phyloP scores from a whole-genome alignment of 495 filamentous ascomycete species.

The Podospora anserina region DNA sequence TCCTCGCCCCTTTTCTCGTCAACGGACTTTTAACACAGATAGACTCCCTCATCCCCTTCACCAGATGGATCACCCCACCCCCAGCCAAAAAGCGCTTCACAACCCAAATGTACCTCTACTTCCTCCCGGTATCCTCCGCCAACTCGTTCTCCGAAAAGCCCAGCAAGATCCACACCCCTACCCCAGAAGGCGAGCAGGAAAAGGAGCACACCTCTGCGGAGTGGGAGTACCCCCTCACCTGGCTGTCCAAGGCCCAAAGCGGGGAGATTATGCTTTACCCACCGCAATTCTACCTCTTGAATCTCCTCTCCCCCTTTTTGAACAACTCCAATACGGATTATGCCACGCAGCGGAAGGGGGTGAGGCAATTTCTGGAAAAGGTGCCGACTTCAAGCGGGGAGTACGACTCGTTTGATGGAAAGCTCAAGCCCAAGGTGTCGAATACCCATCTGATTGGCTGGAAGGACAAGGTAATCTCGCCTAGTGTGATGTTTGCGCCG shows the following conservation, averaged over 20 bases:
- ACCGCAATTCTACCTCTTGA: conserved; percentile 80
- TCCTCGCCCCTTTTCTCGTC: not conserved
- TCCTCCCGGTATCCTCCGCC: conserved; percentile 61
- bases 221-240: conserved; percentile 67
- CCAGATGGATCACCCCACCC: conserved; percentile 83
- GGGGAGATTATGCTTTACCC: conserved; percentile 83
- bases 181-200: conserved; percentile 60
- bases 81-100: conserved; percentile 71
- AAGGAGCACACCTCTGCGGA: conserved; percentile 77
- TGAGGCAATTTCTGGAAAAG: conserved; percentile 52
- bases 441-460: conserved; percentile 53
- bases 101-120: conserved; percentile 95
- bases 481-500: conserved; percentile 39
- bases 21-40: not conserved
- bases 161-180: conserved; percentile 49
- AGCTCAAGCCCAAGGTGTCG: conserved; percentile 25
- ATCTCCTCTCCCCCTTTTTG: conserved; percentile 58
- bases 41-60: conserved; percentile 76
- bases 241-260: conserved; percentile 58
- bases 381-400: conserved; percentile 28
- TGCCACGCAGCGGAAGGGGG: not conserved
- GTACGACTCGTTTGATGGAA: conserved; percentile 15
- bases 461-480: conserved; percentile 72
- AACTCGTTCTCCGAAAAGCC: not conserved
- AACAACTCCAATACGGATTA: conserved; percentile 27